Base-by-base conservation (phyloP, 306 rosid genomes). In the Echinosophora koreensis region DNA sequence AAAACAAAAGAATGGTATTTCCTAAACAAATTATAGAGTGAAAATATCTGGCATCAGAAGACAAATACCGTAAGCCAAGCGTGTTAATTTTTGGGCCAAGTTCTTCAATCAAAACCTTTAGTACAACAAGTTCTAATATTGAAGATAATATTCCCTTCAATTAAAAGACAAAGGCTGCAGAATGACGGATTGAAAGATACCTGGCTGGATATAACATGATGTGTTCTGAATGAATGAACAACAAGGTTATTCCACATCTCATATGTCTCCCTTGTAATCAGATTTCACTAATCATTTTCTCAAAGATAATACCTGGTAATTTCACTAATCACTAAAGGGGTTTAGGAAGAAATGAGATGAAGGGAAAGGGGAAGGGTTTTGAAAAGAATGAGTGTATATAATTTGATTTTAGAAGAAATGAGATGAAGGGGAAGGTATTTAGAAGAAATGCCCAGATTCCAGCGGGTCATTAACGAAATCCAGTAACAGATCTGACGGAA, bases 181-280 rank as follows among this genome's bases (percentile, higher is more conserved):
- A 71, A 41, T 47, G 67, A 30, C 4, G 0, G 15, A 18, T 15
- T 14, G 71, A 82, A 80, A 35, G 69, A 64, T 75, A 95, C 98
- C 98, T 95, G 98, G 82, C 98, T 92, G 8, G 98, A 96, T 58
- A 95, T 90, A 35, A 90, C 93, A 78, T 95, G 98, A 3, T 92
- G 90, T 46, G 98, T 95, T 84, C 68, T 87, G 80, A 95, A 95
- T n/a, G 98, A 89, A 68, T 97, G 91, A 70, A 90, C 97, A 42
- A 92, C 98, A 76, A 95, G 93, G 84, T 95, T 85, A 70, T 87
- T 90, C 67, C 97, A 88, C 83, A 95, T 38, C 79, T 95, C 98
- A 80, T 82, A 95, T n/a, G 98, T 95, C 57, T 95, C 98, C 66
- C 97, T 97, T 95, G 84, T 82, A 89, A 83, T 67, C 66, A 86